phyloP scores from a whole-genome alignment of 2,329 filamentous ascomycete genomes.

The Microsporum canis region DNA sequence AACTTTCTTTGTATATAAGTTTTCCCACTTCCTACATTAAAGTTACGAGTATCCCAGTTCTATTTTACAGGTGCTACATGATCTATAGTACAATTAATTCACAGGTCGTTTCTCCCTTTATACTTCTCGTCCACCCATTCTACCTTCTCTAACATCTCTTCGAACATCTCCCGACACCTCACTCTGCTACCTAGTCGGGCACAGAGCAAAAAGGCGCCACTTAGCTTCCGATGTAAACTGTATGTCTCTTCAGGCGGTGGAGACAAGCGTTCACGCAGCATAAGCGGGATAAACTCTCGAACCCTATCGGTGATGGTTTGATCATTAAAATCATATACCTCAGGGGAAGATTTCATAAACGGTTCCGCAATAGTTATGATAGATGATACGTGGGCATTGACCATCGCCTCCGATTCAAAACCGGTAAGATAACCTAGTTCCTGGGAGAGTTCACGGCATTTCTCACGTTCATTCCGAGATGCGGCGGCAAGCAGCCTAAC shows the following conservation, averaged over 20 bases:
- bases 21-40: neutral
- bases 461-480: constrained; percentile 53
- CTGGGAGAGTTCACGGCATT: constrained; percentile 57
- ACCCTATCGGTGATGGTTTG: constrained; percentile 97
- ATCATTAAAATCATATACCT: constrained; percentile 80
- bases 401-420: constrained; percentile 72
- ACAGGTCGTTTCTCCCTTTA: neutral
- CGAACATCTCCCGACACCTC: constrained; percentile 67
- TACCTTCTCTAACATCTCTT: constrained; percentile 23
- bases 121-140: constrained; percentile 13
- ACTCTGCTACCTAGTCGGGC: constrained; percentile 76
- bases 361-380: constrained; percentile 87
- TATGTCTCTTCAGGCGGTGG: constrained; percentile 98
- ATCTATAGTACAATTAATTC: neutral
- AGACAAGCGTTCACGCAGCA: constrained; percentile 77
- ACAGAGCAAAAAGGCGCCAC: constrained; percentile 87
- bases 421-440: constrained; percentile 85
- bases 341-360: constrained; percentile 63
- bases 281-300: constrained; percentile 74
- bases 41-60: neutral
- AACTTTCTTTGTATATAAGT: neutral
- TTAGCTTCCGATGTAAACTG: constrained; percentile 85
- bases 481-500: constrained; percentile 70
- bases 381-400: constrained; percentile 78
- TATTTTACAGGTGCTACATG: neutral